A percentile compares a stretch with the other conserved stretches of the same genome.
Evolutionary conservation across 73 alveolate species (phyloP).

Genomic region (Breviolum minutum): DNA sequence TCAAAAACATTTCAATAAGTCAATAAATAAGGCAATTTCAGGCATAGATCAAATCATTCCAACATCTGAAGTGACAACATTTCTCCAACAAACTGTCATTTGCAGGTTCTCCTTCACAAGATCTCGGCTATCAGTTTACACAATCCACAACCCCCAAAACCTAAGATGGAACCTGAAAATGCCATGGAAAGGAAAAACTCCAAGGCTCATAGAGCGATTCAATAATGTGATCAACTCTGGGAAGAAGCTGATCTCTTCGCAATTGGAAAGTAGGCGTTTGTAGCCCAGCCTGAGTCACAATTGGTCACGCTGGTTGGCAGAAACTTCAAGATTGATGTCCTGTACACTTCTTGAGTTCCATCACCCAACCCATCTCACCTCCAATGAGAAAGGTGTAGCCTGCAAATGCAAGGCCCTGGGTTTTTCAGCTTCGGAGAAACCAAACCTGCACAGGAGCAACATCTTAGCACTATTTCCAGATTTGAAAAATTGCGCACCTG

Average conservation of each 20-base stretch:
- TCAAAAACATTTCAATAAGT: too few relatives aligned
- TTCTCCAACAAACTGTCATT: not conserved
- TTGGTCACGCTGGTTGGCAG: not conserved
- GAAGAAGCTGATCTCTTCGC: constrained; percentile 80
- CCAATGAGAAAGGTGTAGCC: constrained; percentile 78
- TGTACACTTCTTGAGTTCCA: not conserved
- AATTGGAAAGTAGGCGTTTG: constrained; percentile 88
- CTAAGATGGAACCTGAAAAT: not conserved
- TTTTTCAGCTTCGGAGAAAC: constrained; percentile 81
- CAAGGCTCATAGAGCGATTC: constrained; percentile 53
- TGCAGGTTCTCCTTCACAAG: not conserved
- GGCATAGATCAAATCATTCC: too few relatives aligned
- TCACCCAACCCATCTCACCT: not conserved
- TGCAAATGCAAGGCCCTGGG: constrained; percentile 64
- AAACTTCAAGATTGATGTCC: too few relatives aligned
- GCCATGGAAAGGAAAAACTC: not conserved
- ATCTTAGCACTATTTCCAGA: not conserved
- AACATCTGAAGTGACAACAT: too few relatives aligned
- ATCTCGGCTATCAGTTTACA: not conserved
- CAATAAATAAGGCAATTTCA: too few relatives aligned
- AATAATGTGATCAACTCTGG: constrained; percentile 47
- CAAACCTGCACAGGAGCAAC: constrained; percentile 23
- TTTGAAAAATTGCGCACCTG: not conserved
- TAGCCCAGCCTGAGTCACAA: constrained; percentile 44
- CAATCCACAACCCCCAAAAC: not conserved